Base-by-base conservation (phyloP, 2,329 filamentous ascomycete species). In the Colletotrichum sp. region DNA sequence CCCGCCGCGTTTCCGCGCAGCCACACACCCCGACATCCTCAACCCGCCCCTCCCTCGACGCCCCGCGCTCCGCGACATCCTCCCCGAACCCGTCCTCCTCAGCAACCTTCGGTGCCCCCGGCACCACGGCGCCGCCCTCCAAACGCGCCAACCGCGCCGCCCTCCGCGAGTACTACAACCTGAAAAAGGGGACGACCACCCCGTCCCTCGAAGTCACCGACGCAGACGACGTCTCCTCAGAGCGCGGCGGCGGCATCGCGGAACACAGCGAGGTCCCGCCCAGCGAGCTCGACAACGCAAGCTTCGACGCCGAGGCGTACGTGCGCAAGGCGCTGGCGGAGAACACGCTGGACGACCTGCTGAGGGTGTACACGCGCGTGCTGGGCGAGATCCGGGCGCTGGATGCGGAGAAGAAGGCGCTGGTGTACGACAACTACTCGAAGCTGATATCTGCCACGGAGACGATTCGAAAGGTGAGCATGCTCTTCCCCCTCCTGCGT, bases 401-500 rank as follows among this genome's bases (percentile, higher is more conserved):
- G 21, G 97, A 99, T 81, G 96, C 96, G 28, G 97, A 99, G 89
- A 94, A 97, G 85, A 99, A 99, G 86, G 96, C 96, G 3, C 87
- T 99, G 77, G 97, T 99, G 6, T 99, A 99, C 84, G 96, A 99
- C 84, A 99, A 99, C 83, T 99, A 99, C 85, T 97, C 94, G 80
- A 99, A 99, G 86, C 87, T 99, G 79, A 98, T 99, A 79, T 92
- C 94, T n/a, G 97, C 97, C 2, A 98, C 98, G 13, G 96, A 98
- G 85, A 99, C 96, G 5, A 99, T 99, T 81, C 91, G 95, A 66
- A 95, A 95, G 86, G 91, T 92, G 79, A 26, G 84, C 21, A 62
- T 77, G 26, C 26, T 13, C 16, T 49, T 15, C 65, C 30, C n/a
- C 24, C 10, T 55, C 15, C 39, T 39, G 12, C n/a, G n/a, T n/a